These are phyloP conservation scores for Saccharomycopsis malanga DNA, from an alignment of 805 yeast species.

Conservation along the genomic window DNA sequence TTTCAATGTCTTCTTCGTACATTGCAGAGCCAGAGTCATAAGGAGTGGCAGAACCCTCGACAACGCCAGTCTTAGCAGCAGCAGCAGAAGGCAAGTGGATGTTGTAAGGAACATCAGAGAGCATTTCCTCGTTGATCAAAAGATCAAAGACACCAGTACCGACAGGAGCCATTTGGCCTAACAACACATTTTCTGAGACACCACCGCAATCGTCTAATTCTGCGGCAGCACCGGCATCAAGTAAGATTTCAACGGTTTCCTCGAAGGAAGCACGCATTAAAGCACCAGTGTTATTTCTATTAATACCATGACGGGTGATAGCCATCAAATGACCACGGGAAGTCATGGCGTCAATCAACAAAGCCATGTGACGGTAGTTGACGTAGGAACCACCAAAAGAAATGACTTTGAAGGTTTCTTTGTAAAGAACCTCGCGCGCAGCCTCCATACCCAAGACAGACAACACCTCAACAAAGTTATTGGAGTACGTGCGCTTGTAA, in stretches of 20 bases:
- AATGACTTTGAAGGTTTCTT: conserved; percentile 92
- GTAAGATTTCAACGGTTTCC: conserved; percentile 94
- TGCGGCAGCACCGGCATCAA: conserved; percentile 98
- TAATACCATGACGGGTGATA: conserved; percentile 98
- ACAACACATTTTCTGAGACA: conserved; percentile 93
- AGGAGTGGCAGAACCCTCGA: conserved; percentile 87
- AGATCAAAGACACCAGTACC: conserved; percentile 99
- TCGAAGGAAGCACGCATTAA: conserved; percentile 99
- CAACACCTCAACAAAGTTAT: conserved; percentile 91
- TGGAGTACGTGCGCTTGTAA: conserved; percentile 82
- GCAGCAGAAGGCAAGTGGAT: conserved; percentile 30
- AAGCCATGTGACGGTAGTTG: conserved; percentile 96
- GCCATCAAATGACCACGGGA: conserved; percentile 98
- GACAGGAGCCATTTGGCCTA: conserved; percentile 97
- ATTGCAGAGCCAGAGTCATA: conserved; percentile 53
- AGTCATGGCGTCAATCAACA: conserved; percentile 97
- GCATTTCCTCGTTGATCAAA: conserved; percentile 83
- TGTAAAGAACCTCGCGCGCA: conserved; percentile 87
- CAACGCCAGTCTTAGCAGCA: conserved; percentile 36
- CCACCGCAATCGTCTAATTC: conserved; percentile 98
- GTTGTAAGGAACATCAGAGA: conserved; percentile 57
- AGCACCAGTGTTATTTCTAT: conserved; percentile 98
- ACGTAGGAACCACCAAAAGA: conserved; percentile 99
- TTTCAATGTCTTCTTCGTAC: conserved; percentile 53
- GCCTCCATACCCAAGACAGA: conserved; percentile 98